Evolutionary conservation across 169 alveolate genomes (phyloP).

Genomic region (Plasmodium sp.): DNA sequence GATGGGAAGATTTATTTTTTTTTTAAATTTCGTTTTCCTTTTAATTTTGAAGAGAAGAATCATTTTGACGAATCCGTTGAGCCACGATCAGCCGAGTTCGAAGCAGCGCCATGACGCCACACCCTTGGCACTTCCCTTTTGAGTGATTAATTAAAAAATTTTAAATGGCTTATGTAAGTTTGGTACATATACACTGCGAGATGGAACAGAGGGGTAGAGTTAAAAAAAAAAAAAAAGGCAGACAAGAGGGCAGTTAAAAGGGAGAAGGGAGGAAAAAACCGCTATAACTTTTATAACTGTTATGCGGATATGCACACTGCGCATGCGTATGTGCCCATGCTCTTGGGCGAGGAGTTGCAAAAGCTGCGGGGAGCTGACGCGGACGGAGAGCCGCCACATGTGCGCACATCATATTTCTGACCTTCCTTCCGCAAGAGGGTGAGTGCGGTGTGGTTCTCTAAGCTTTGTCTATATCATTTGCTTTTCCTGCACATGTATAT

Average conservation of each 20-base stretch:
- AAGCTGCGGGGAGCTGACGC: neutral
- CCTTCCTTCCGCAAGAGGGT: neutral
- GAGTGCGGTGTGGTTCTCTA: neutral
- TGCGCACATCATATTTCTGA: neutral
- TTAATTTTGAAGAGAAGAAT: neutral
- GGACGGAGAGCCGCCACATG: neutral
- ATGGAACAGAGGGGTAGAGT: neutral
- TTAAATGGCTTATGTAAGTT: neutral
- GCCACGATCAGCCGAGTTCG: neutral
- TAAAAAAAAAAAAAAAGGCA: neutral
- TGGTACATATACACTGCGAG: neutral
- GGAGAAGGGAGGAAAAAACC: neutral
- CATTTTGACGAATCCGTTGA: neutral
- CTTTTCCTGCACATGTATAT: conserved; percentile 3
- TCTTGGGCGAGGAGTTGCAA: neutral
- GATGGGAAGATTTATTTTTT: neutral
- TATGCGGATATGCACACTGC: neutral
- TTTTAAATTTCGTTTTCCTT: neutral
- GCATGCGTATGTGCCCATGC: neutral
- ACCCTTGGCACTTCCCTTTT: neutral
- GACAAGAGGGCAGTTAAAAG: neutral
- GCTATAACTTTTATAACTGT: neutral
- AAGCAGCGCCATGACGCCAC: neutral
- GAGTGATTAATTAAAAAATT: neutral
- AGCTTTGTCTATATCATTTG: neutral